Evolutionary conservation across 805 yeast genomes (phyloP).

Genomic region (Pichia nanzhaoensis): DNA sequence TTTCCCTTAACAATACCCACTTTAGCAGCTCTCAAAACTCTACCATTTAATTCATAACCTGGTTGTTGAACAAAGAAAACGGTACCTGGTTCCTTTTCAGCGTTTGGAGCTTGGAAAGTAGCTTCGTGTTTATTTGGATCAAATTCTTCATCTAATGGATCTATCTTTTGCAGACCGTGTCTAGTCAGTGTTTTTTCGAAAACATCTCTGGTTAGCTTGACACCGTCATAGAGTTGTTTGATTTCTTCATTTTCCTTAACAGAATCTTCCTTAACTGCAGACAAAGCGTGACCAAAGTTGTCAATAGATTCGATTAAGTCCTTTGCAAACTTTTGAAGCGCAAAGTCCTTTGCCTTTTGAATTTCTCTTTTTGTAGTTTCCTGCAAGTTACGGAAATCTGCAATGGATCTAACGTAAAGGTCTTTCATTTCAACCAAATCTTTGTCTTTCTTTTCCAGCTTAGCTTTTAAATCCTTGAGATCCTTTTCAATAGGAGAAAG

Average conservation of each 20-base stretch:
- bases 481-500: constrained; percentile 26
- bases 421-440: constrained; percentile 80
- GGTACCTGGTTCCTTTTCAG: constrained; percentile 86
- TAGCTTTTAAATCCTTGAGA: constrained; percentile 39
- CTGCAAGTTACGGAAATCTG: constrained; percentile 90
- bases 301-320: constrained; percentile 86
- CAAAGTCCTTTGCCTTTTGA: constrained; percentile 83
- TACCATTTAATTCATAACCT: constrained; percentile 77
- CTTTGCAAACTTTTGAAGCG: constrained; percentile 85
- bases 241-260: constrained; percentile 55
- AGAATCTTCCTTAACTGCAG: constrained; percentile 60
- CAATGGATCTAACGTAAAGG: constrained; percentile 73
- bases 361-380: constrained; percentile 83
- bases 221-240: constrained; percentile 76
- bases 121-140: constrained; percentile 95
- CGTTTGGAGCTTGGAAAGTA: constrained; percentile 78
- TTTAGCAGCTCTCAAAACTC: constrained; percentile 92
- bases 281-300: constrained; percentile 81
- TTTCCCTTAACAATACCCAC: constrained; percentile 80
- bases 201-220: constrained; percentile 79
- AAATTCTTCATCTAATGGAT: constrained; percentile 78
- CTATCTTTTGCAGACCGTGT: constrained; percentile 75
- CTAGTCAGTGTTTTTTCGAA: constrained; percentile 75
- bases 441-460: constrained; percentile 55
- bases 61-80: constrained; percentile 89